These are phyloP conservation scores for Diddensiella santjacobensis DNA, from an alignment of 805 yeast species.

Conservation along the genomic window DNA sequence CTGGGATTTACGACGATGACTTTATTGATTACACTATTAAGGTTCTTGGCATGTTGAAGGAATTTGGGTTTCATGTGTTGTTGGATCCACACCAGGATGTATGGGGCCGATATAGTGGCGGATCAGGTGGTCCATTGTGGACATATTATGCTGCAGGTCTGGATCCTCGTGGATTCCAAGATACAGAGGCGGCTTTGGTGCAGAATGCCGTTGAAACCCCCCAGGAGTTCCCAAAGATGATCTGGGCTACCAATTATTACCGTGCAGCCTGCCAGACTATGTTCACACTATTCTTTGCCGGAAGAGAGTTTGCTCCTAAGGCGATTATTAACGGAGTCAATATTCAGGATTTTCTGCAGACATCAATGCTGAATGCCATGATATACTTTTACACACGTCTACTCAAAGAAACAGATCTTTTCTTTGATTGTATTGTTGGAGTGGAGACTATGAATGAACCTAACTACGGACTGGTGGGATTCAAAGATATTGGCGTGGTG, in stretches of 20 bases:
- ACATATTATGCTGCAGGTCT: constrained; percentile 87
- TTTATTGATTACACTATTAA: constrained; percentile 67
- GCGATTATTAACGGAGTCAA: constrained; percentile 65
- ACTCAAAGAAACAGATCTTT: constrained; percentile 39
- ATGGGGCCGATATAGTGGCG: constrained; percentile 89
- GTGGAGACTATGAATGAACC: constrained; percentile 87
- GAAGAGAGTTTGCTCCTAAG: constrained; percentile 70
- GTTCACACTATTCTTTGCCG: constrained; percentile 85
- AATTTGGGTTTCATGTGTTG: constrained; percentile 70
- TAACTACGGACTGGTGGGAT: constrained; percentile 67
- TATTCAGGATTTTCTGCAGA: constrained; percentile 73
- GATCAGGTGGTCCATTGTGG: constrained; percentile 94
- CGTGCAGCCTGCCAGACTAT: constrained; percentile 73
- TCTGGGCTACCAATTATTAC: constrained; percentile 85
- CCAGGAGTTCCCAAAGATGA: constrained; percentile 74
- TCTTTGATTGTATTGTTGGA: constrained; percentile 52
- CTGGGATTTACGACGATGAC: constrained; percentile 73
- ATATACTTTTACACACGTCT: constrained; percentile 44
- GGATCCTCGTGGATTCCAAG: constrained; percentile 61
- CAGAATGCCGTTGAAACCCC: constrained; percentile 54
- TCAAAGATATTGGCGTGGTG: constrained; percentile 47
- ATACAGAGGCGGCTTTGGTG: constrained; percentile 74
- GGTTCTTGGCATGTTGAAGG: constrained; percentile 53
- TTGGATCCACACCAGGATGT: constrained; percentile 92
- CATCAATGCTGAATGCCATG: constrained; percentile 54